phyloP scores from a whole-genome alignment of 805 yeast species.

The Torulaspora delbrueckii region DNA sequence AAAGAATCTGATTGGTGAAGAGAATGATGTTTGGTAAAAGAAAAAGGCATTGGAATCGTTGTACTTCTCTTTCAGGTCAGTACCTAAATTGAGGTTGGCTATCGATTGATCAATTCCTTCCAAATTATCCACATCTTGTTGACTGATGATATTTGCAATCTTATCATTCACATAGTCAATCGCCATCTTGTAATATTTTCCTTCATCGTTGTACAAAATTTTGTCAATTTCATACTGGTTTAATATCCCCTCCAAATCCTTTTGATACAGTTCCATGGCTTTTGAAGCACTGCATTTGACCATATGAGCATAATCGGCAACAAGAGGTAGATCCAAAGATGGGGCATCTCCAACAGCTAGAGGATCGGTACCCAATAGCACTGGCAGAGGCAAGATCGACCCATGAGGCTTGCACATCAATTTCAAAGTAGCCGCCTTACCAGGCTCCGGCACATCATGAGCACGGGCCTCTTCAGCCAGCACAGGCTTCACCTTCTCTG shows the following conservation, averaged over 20 bases:
- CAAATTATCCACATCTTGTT: constrained; percentile 17
- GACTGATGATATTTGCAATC: constrained; percentile 38
- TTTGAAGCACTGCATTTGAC: constrained; percentile 60
- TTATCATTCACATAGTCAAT: constrained; percentile 47
- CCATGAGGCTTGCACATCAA: constrained; percentile 55
- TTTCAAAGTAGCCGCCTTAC: constrained; percentile 53
- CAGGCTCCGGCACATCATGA: constrained; percentile 53
- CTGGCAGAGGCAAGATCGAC: constrained; percentile 46
- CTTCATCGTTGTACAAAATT: constrained; percentile 56
- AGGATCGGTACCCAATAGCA: constrained; percentile 41
- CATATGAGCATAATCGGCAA: constrained; percentile 56
- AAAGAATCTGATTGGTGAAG: constrained; percentile 59
- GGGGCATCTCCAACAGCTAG: constrained; percentile 48
- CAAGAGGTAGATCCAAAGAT: constrained; percentile 40
- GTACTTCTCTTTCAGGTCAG: constrained; percentile 19
- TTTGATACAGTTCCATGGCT: constrained; percentile 48
- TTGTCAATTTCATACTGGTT: constrained; percentile 53
- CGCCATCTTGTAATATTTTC: constrained; percentile 51
- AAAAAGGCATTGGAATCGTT: constrained; percentile 49
- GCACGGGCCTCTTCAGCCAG: constrained; percentile 47
- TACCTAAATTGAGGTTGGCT: constrained; percentile 4
- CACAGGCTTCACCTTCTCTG: constrained; percentile 63
- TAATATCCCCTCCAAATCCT: constrained; percentile 53
- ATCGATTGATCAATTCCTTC: constrained; percentile 10
- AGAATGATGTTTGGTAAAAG: constrained; percentile 75